Conservation (phyloP, 2,329 filamentous ascomycete genomes). For the Exophiala bonariae region DNA sequence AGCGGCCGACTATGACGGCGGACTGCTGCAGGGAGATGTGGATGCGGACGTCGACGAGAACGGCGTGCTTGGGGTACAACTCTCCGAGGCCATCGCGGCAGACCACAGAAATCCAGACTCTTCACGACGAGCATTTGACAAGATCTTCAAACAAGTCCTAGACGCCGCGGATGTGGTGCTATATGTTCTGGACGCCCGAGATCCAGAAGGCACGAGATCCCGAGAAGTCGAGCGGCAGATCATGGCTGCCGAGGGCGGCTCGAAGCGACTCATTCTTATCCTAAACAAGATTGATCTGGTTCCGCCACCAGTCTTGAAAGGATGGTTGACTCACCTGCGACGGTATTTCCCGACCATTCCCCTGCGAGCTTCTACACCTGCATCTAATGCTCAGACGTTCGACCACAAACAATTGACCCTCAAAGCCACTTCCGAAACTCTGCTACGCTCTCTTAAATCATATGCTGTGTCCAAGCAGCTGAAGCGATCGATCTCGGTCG, state of each 20-base stretch:
- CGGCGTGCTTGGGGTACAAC: slow-evolving; percentile 48
- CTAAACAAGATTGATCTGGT: slow-evolving; percentile 96
- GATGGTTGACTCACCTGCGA: slow-evolving; percentile 80
- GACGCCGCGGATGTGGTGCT: slow-evolving; percentile 89
- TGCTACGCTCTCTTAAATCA: slow-evolving; percentile 87
- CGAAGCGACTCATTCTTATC: slow-evolving; percentile 85
- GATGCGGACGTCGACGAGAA: slow-evolving; percentile 46
- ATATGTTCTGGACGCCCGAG: slow-evolving; percentile 88
- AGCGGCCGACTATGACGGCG: slow-evolving; percentile 71
- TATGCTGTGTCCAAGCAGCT: slow-evolving; percentile 80
- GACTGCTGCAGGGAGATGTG: slow-evolving; percentile 62
- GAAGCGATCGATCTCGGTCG: slow-evolving; percentile 86
- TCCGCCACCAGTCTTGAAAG: slow-evolving; percentile 76
- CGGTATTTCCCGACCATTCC: slow-evolving; percentile 90
- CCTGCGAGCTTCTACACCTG: slow-evolving; percentile 77
- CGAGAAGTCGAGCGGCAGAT: slow-evolving; percentile 87
- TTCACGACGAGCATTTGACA: slow-evolving; percentile 87
- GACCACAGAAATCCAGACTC: slow-evolving; percentile 49
- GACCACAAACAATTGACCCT: slow-evolving; percentile 88
- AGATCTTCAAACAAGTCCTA: slow-evolving; percentile 91
- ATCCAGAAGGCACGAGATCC: slow-evolving; percentile 86
- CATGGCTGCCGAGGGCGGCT: slow-evolving; percentile 80
- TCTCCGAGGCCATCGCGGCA: slow-evolving; percentile 19
- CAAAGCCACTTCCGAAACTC: slow-evolving; percentile 77
- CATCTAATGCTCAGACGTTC: slow-evolving; percentile 84